Percentiles rank a stretch among this genome's conserved stretches.
Evolutionary conservation across 352 stramenopile genomes (phyloP).

Genomic region (Globisporangium paddicum): DNA sequence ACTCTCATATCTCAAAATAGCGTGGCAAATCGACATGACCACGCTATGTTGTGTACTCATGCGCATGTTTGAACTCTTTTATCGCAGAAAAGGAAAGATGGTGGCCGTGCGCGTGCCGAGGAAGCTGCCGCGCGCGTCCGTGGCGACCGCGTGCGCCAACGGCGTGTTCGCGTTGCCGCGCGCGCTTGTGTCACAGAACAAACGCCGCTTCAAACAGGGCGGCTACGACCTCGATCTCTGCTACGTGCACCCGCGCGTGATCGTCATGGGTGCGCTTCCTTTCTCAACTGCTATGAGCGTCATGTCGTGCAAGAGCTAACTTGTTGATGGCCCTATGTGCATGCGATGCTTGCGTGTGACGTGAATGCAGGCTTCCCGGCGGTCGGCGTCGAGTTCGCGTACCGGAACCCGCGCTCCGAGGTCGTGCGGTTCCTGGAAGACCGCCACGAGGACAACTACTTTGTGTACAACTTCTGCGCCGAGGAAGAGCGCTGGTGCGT

Average conservation of each 20-base stretch:
- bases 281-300: not conserved
- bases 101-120: not conserved
- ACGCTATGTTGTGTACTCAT: too few relatives aligned
- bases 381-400: constrained; percentile 47
- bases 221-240: constrained; percentile 69
- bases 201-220: constrained; percentile 49
- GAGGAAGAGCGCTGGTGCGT: constrained; percentile 43
- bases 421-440: constrained; percentile 51
- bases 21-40: too few relatives aligned
- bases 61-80: not conserved
- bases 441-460: constrained; percentile 47
- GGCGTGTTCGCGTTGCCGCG: constrained; percentile 43
- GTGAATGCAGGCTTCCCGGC: constrained; percentile 42
- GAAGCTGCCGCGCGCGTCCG: not conserved
- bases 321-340: too few relatives aligned
- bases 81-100: not conserved
- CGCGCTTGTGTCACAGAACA: constrained; percentile 77
- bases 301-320: not conserved
- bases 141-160: constrained; percentile 25
- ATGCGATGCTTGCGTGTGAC: not conserved
- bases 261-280: constrained; percentile 67
- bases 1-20: too few relatives aligned
- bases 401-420: constrained; percentile 55
- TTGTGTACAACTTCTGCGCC: constrained; percentile 78
- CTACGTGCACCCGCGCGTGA: constrained; percentile 67